A percentile compares a stretch with the other conserved stretches of the same genome.
Evolutionary conservation across 495 filamentous ascomycete genomes (phyloP).

Genomic region (Jackrogersella minutella): DNA sequence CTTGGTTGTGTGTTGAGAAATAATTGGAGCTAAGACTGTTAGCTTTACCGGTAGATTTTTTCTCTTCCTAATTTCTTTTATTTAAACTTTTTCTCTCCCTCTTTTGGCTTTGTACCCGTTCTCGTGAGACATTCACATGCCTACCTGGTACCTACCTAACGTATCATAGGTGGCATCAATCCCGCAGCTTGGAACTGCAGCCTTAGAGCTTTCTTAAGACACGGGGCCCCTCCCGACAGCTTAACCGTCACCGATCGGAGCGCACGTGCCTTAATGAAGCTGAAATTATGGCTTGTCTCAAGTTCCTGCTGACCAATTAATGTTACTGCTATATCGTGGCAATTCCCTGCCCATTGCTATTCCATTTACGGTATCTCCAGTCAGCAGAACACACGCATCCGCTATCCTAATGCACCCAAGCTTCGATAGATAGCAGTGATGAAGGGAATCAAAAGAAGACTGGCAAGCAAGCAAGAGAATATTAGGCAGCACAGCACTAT

Average conservation of each 20-base stretch:
- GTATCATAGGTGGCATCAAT: too few relatives aligned
- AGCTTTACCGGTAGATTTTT: too few relatives aligned
- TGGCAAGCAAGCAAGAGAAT: background rate
- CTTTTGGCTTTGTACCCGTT: background rate
- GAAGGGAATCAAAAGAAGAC: background rate
- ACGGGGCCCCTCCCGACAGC: conserved; percentile 25
- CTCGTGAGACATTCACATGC: conserved; percentile 23
- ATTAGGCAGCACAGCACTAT: background rate
- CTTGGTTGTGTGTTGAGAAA: conserved; percentile 16
- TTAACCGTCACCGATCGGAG: conserved; percentile 17
- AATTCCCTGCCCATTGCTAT: background rate
- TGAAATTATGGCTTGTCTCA: conserved; percentile 11
- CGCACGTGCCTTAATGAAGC: conserved; percentile 25
- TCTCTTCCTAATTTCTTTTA: background rate
- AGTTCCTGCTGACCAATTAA: background rate
- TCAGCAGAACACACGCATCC: background rate
- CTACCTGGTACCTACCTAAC: background rate
- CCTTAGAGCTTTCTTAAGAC: background rate
- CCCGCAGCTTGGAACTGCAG: too few relatives aligned
- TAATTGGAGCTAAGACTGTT: conserved; percentile 30
- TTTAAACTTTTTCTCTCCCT: too few relatives aligned
- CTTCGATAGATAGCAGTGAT: background rate
- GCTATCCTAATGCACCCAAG: background rate
- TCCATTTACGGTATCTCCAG: background rate
- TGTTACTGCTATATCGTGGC: background rate